These are phyloP conservation scores for Salix viminalis DNA, from an alignment of 345 rosid genomes.

Conservation along the genomic window DNA sequence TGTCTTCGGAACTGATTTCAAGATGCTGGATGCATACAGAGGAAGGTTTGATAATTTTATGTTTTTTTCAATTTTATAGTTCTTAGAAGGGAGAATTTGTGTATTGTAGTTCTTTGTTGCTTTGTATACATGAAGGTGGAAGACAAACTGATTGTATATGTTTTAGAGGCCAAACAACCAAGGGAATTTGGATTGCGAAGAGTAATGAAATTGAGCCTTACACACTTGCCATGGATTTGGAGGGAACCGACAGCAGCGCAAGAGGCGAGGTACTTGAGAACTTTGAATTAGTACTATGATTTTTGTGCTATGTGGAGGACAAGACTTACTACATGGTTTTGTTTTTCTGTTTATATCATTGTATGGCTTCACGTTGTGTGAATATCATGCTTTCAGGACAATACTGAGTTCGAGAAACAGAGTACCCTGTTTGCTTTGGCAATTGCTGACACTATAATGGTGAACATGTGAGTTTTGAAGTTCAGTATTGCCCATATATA, in stretches of 20 bases:
- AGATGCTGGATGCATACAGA: neutral
- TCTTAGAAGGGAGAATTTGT: slow-evolving; percentile 15
- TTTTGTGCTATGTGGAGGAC: neutral
- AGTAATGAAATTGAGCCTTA: slow-evolving; percentile 60
- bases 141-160: neutral
- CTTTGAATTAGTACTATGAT: neutral
- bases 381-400: slow-evolving; percentile 46
- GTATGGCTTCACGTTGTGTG: neutral
- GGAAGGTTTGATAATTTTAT: neutral
- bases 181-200: neutral
- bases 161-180: neutral
- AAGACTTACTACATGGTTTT: neutral
- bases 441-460: slow-evolving; percentile 15
- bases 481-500: neutral
- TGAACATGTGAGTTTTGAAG: neutral
- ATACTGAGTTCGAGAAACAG: slow-evolving; percentile 74
- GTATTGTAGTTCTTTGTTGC: too few species aligned
- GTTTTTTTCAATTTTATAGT: neutral
- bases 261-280: neutral
- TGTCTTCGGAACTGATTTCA: neutral
- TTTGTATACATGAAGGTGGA: neutral
- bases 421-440: slow-evolving; percentile 52
- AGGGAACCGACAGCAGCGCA: neutral
- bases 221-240: slow-evolving; percentile 55
- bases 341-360: neutral